These are phyloP conservation scores for Phlyctochytrium bullatum DNA, from an alignment of 192 early-diverging fungal genomes.

Conservation along the genomic window DNA sequence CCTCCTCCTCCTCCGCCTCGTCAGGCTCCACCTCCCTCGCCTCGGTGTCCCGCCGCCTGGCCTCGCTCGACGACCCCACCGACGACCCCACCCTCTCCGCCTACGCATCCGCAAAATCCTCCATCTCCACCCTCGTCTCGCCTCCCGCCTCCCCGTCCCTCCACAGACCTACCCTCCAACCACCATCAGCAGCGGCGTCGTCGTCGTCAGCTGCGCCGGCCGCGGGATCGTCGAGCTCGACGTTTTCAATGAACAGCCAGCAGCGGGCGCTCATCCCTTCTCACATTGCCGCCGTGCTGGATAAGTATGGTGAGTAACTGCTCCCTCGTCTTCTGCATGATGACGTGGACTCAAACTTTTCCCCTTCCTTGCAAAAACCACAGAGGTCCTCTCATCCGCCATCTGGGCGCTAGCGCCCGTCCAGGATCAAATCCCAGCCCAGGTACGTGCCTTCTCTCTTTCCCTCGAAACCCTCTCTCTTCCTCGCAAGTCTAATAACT, in stretches of 20 bases:
- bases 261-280: background rate
- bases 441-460: background rate
- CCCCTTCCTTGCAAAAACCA: no score
- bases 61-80: no score
- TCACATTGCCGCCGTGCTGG: background rate
- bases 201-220: background rate
- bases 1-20: no score
- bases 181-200: background rate
- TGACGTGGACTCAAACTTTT: background rate
- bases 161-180: background rate
- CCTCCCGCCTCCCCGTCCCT: background rate
- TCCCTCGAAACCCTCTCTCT: background rate
- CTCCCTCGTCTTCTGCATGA: background rate
- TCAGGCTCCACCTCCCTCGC: no score
- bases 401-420: background rate
- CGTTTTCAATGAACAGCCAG: background rate
- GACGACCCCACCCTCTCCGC: no score
- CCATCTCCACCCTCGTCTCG: background rate
- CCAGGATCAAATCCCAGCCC: constrained; percentile 1
- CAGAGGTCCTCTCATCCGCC: background rate
- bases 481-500: no score
- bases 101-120: background rate
- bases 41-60: no score
- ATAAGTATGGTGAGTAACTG: constrained; percentile 4
- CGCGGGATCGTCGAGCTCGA: background rate